phyloP scores from a whole-genome alignment of 1,284 basidiomycete genomes.

The Schizophyllum amplum region DNA sequence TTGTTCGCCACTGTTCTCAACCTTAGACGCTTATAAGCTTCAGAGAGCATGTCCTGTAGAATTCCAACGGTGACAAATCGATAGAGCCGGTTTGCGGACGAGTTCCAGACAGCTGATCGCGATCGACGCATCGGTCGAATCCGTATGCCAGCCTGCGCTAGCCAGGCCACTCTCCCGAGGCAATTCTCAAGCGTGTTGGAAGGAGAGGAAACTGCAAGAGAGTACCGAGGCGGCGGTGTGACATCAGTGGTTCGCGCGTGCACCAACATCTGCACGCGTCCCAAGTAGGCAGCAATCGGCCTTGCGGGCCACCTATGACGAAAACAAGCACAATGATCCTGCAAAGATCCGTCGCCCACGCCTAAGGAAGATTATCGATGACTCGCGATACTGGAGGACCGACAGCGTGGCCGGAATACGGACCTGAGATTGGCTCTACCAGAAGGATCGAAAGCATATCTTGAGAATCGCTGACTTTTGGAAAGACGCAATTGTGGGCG shows the following conservation, averaged over 20 bases:
- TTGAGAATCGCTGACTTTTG: neutral
- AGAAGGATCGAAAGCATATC: neutral
- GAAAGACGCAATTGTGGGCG: neutral
- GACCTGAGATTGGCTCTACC: neutral
- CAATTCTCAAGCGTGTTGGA: neutral
- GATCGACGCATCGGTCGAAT: neutral
- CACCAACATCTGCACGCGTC: neutral
- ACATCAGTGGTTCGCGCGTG: neutral
- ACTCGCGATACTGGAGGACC: neutral
- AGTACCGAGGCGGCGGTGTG: neutral
- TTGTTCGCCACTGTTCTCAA: slow-evolving; percentile 1
- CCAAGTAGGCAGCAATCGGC: neutral
- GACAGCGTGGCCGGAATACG: neutral
- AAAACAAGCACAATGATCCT: neutral
- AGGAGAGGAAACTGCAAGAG: neutral
- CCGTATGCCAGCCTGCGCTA: neutral
- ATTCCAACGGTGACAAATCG: neutral
- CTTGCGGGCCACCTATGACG: neutral
- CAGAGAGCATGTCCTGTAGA: neutral
- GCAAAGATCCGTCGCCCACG: neutral
- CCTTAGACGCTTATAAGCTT: neutral
- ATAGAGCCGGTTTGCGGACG: neutral
- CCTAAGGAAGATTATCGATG: neutral
- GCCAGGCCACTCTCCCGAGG: neutral
- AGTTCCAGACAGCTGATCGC: neutral